These are phyloP conservation scores for Austroboletus festivus DNA, from an alignment of 768 basidiomycete species.

Conservation along the genomic window DNA sequence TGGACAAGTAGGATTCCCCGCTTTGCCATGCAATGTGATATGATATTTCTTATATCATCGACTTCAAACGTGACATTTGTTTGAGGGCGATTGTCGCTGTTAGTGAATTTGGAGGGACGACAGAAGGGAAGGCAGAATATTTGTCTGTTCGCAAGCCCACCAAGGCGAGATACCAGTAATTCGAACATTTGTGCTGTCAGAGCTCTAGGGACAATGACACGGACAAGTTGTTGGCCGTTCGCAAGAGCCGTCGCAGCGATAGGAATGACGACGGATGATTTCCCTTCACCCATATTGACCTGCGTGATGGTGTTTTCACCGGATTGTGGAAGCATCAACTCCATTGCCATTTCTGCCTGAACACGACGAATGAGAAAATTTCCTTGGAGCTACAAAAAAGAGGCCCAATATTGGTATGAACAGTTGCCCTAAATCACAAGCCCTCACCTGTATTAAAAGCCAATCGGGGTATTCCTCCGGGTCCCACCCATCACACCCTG, in stretches of 20 bases:
- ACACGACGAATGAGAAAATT: slow-evolving; percentile 28
- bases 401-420: neutral
- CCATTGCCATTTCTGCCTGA: slow-evolving; percentile 11
- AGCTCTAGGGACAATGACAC: slow-evolving; percentile 42
- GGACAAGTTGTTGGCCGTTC: neutral
- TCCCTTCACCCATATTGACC: slow-evolving; percentile 50
- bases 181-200: slow-evolving; percentile 32
- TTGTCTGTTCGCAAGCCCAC: neutral
- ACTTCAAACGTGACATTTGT: neutral
- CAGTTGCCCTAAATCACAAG: neutral
- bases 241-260: neutral
- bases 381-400: slow-evolving; percentile 36
- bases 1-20: slow-evolving; percentile 22
- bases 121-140: neutral
- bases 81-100: too few species aligned
- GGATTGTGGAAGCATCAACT: neutral
- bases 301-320: neutral
- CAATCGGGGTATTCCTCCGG: slow-evolving; percentile 33
- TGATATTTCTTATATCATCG: slow-evolving; percentile 27
- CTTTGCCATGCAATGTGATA: slow-evolving; percentile 32
- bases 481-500: slow-evolving; percentile 14
- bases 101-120: neutral
- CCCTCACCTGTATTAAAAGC: slow-evolving; percentile 40
- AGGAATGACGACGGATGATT: neutral
- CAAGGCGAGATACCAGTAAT: neutral